Evolutionary conservation across 768 basidiomycete species (phyloP), one percentile per base, ranked within the genome.

Genomic region (Naganishia kalamii): DNA sequence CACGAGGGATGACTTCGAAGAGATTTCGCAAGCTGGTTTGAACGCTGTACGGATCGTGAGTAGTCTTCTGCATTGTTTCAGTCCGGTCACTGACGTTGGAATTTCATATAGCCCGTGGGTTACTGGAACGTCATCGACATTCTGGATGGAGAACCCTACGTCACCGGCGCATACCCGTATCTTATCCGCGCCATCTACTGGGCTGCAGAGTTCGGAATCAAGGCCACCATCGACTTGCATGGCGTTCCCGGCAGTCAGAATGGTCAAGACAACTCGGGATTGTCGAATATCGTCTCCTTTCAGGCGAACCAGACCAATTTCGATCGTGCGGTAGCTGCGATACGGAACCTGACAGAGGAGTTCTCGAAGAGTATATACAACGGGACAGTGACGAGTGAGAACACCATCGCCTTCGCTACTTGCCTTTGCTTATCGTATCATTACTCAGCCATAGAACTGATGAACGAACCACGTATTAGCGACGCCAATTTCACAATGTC

Each of bases 391-490:
- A 71, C 57, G 4, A 66, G 73, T 73, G 64, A 67, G 74, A 65
- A 0, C 7, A 15, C 51, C 23, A 48, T 37, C 40, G 21, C 15
- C 35, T n/a, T 66, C n/a, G 23, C 8, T 21, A 2, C n/a, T 25
- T 46, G 25, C 3, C 48, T 21, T 41, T 21, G n/a, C 13, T 49
- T 21, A 40, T 49, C 46, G 35, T n/a, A 10, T 46, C 15, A 30
- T 63, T 4, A 10, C 21, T 2, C 43, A 74, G 77, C 69, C 17
- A 75, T 78, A 52, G 74, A 76, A 43, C 47, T 78, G 23, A 52
- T 76, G 12, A 78, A 78, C 65, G 77, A 78, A 62, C 77, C 77
- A 12, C 62, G 75, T 11, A 29, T 78, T 6, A 61, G 49, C 10
- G 48, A 64, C 13, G 37, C 46, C 10, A 60, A 27, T 6, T 77